Percentiles rank a stretch among this genome's conserved stretches.
Conservation (phyloP, 805 yeast species). For the Cyberlindnera subsufficiens region DNA sequence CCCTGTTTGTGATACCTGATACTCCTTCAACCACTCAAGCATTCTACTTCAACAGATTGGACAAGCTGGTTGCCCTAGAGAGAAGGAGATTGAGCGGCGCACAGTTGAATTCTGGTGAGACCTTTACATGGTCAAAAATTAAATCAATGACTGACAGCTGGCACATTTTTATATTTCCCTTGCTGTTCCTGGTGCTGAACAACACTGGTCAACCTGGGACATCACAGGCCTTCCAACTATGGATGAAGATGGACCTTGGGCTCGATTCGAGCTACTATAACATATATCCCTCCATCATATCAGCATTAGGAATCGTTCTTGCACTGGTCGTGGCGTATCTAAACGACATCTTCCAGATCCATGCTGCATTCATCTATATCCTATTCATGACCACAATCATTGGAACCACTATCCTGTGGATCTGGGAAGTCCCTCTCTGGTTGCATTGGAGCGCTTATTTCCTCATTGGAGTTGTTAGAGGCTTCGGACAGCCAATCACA, state of each 20-base stretch:
- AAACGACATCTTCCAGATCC: slow-evolving; percentile 27
- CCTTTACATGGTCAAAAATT: slow-evolving; percentile 33
- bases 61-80: slow-evolving; percentile 33
- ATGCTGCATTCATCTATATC: neutral
- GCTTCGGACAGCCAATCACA: slow-evolving; percentile 52
- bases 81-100: slow-evolving; percentile 37
- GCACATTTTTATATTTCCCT: slow-evolving; percentile 42
- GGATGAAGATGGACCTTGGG: slow-evolving; percentile 35
- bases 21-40: slow-evolving; percentile 35
- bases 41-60: slow-evolving; percentile 28
- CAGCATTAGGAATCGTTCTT: slow-evolving; percentile 33
- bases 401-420: neutral
- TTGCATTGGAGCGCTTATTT: slow-evolving; percentile 47
- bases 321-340: slow-evolving; percentile 31
- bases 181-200: slow-evolving; percentile 13
- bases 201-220: slow-evolving; percentile 21
- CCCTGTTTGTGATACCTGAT: slow-evolving; percentile 35
- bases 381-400: neutral
- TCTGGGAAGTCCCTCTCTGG: slow-evolving; percentile 43
- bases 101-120: slow-evolving; percentile 34
- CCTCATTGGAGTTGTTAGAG: slow-evolving; percentile 39
- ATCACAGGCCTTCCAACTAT: slow-evolving; percentile 38
- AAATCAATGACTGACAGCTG: slow-evolving; percentile 37
- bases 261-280: slow-evolving; percentile 31
- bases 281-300: slow-evolving; percentile 33